Conservation (phyloP, 2,329 filamentous ascomycete species). For the Penicillium sp. region DNA sequence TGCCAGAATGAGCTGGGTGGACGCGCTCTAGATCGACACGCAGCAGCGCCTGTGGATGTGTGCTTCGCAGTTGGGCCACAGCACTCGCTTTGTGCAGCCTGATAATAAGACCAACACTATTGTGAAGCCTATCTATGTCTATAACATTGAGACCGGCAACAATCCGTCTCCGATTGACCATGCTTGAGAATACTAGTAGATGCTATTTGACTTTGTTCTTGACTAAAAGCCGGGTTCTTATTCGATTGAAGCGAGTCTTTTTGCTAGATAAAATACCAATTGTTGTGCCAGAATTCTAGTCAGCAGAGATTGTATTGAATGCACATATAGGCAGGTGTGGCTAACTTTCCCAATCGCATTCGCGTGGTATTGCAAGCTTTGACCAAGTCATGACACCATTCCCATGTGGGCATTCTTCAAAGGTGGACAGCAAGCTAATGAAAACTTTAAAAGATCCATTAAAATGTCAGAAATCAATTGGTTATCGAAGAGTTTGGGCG, state of each 20-base stretch:
- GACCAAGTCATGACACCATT: neutral
- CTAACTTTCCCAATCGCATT: neutral
- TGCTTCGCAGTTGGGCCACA: neutral
- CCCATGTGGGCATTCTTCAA: neutral
- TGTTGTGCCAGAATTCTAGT: no score
- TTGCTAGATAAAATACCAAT: no score
- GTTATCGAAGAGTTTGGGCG: neutral
- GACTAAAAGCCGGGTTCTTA: no score
- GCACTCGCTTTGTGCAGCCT: neutral
- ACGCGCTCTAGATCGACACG: no score
- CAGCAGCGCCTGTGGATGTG: neutral
- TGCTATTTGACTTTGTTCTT: neutral
- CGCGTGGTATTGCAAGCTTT: neutral
- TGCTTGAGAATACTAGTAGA: neutral
- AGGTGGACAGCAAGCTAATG: neutral
- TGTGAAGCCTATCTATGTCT: neutral
- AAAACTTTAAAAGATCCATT: neutral
- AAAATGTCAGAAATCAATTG: neutral
- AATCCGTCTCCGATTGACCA: neutral
- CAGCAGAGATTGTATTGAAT: neutral
- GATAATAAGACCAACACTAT: neutral
- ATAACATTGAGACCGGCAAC: neutral
- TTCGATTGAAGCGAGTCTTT: no score
- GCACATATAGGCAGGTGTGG: neutral
- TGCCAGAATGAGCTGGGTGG: no score